phyloP scores from a whole-genome alignment of 2,329 filamentous ascomycete species.

The Colletotrichum australisinense region DNA sequence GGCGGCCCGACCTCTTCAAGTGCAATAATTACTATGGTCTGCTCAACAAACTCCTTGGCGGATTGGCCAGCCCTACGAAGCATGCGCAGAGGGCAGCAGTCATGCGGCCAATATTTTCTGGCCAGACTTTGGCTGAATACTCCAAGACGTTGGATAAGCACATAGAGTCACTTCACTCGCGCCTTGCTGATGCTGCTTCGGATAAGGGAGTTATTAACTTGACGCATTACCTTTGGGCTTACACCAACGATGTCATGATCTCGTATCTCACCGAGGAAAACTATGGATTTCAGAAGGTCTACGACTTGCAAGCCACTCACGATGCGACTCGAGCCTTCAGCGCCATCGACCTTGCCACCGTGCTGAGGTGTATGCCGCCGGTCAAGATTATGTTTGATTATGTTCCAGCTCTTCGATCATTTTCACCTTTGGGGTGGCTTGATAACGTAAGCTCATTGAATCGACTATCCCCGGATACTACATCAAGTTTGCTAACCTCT shows the following conservation, averaged over 20 bases:
- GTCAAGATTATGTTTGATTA: slow-evolving; percentile 28
- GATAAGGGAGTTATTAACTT: not conserved
- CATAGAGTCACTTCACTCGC: slow-evolving; percentile 15
- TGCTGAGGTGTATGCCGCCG: slow-evolving; percentile 33
- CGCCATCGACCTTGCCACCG: slow-evolving; percentile 36
- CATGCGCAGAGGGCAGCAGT: slow-evolving; percentile 31
- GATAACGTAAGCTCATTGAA: slow-evolving; percentile 25
- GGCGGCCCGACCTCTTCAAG: slow-evolving; percentile 32
- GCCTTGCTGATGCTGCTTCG: not conserved
- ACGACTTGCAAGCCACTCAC: slow-evolving; percentile 26
- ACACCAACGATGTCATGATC: slow-evolving; percentile 37
- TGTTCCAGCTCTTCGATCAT: slow-evolving; percentile 23
- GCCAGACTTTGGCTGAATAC: slow-evolving; percentile 23
- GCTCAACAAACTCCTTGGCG: slow-evolving; percentile 32
- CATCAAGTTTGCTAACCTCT: not conserved
- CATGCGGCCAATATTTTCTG: slow-evolving; percentile 35
- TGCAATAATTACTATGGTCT: slow-evolving; percentile 37
- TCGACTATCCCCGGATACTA: not conserved
- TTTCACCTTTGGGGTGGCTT: slow-evolving; percentile 36
- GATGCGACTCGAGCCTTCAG: slow-evolving; percentile 35
- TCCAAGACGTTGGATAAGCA: slow-evolving; percentile 13
- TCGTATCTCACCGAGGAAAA: slow-evolving; percentile 35
- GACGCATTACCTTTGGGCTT: slow-evolving; percentile 34
- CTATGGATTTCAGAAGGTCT: slow-evolving; percentile 23
- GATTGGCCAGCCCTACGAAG: slow-evolving; percentile 14